Evolutionary conservation across 2,329 filamentous ascomycete genomes (phyloP).

Genomic region (Epichloe gansuensis): DNA sequence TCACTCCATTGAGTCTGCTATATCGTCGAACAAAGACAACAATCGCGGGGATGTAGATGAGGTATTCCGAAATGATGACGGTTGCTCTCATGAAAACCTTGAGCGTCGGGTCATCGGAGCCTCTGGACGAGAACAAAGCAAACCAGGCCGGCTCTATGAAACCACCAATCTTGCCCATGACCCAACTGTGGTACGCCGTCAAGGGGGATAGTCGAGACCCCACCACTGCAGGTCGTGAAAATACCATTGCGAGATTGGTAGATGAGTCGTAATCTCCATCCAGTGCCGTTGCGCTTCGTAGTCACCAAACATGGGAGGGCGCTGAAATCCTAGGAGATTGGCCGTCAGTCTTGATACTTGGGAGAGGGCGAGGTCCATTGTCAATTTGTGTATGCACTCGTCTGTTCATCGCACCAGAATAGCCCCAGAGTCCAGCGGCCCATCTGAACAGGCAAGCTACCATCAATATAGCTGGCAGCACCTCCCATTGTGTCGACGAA

Average conservation of each 20-base stretch:
- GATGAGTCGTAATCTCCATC: slow-evolving; percentile 90
- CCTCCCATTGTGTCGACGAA: slow-evolving; percentile 80
- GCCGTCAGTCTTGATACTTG: not conserved
- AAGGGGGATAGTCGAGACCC: slow-evolving; percentile 97
- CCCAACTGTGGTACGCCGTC: slow-evolving; percentile 96
- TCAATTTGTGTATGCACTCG: not conserved
- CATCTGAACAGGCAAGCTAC: slow-evolving; percentile 83
- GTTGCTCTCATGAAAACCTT: slow-evolving; percentile 96
- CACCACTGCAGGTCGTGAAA: slow-evolving; percentile 95
- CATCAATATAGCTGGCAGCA: slow-evolving; percentile 81
- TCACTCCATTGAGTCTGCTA: slow-evolving; percentile 62
- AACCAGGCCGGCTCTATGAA: slow-evolving; percentile 80
- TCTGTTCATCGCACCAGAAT: slow-evolving; percentile 54
- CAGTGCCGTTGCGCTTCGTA: slow-evolving; percentile 97
- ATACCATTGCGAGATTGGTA: slow-evolving; percentile 93
- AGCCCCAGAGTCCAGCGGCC: slow-evolving; percentile 86
- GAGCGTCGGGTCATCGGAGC: slow-evolving; percentile 62
- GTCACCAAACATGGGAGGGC: slow-evolving; percentile 87
- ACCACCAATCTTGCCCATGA: slow-evolving; percentile 76
- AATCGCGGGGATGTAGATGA: slow-evolving; percentile 75
- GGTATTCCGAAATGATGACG: slow-evolving; percentile 80
- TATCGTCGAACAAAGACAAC: slow-evolving; percentile 79
- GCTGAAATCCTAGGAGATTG: slow-evolving; percentile 50
- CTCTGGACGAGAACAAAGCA: slow-evolving; percentile 68
- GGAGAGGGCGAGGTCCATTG: not conserved